Percentiles rank a stretch among this genome's conserved stretches.
Conservation (phyloP, 2,329 filamentous ascomycete genomes). For the Clarireedia homoeocarpa region DNA sequence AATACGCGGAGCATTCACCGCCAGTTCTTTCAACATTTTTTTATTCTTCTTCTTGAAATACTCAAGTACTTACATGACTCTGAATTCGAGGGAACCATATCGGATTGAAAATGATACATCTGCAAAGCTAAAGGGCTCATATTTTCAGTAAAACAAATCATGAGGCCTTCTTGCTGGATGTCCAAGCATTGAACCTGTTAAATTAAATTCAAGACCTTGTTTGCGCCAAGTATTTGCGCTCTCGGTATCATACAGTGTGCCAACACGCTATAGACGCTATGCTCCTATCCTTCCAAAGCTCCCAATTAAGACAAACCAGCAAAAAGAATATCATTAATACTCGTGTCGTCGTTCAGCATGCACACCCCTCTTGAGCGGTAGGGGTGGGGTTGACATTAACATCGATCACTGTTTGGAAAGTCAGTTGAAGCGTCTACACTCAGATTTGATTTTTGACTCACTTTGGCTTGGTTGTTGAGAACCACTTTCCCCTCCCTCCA, state of each 20-base stretch:
- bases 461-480: slow-evolving; percentile 68
- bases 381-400: slow-evolving; percentile 74
- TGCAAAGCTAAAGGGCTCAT: no score
- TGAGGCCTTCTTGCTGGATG: no score
- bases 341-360: slow-evolving; percentile 41
- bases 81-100: neutral
- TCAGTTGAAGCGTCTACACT: neutral
- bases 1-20: no score
- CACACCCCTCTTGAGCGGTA: slow-evolving; percentile 64
- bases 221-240: slow-evolving; percentile 15
- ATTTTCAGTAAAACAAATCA: no score
- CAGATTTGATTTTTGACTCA: slow-evolving; percentile 40
- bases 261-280: slow-evolving; percentile 26
- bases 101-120: neutral
- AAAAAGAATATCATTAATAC: slow-evolving; percentile 13
- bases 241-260: slow-evolving; percentile 28
- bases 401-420: slow-evolving; percentile 66
- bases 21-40: no score
- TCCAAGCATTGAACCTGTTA: neutral
- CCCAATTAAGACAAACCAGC: slow-evolving; percentile 19
- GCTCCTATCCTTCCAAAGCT: slow-evolving; percentile 25
- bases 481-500: slow-evolving; percentile 83
- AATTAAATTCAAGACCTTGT: slow-evolving; percentile 4
- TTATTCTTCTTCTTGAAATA: neutral
- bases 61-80: neutral